phyloP scores from a whole-genome alignment of 1,284 basidiomycete genomes.

The Sporisorium scitamineum region DNA sequence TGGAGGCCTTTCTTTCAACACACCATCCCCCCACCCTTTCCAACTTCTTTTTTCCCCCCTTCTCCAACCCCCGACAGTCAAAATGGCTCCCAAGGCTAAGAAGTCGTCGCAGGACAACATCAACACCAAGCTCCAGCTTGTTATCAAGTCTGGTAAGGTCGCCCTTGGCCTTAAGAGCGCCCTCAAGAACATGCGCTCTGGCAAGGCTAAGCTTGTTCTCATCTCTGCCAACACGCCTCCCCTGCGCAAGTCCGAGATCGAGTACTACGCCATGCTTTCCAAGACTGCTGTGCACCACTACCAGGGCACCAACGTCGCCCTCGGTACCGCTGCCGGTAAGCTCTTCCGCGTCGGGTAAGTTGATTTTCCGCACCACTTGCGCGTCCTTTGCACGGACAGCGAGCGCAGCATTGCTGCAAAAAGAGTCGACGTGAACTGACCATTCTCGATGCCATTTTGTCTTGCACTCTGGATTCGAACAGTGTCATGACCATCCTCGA shows the following conservation, averaged over 20 bases:
- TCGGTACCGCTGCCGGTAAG: constrained; percentile 98
- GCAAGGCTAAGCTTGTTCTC: constrained; percentile 98
- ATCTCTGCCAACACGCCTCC: constrained; percentile 99
- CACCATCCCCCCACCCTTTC: constrained; percentile 6
- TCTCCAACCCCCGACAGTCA: constrained; percentile 39
- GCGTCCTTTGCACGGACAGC: not conserved
- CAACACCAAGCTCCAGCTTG: constrained; percentile 92
- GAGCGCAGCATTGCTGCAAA: not conserved
- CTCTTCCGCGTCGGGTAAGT: constrained; percentile 97
- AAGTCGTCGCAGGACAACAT: constrained; percentile 81
- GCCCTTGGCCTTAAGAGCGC: constrained; percentile 72
- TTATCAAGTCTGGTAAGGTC: constrained; percentile 85
- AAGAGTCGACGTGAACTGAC: constrained; percentile 5
- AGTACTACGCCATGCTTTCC: constrained; percentile 99
- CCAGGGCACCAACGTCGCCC: constrained; percentile 92
- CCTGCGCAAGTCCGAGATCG: constrained; percentile 97
- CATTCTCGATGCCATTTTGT: not conserved
- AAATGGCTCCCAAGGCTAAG: constrained; percentile 96
- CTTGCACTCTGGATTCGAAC: not conserved
- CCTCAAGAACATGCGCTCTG: constrained; percentile 96
- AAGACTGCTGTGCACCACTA: constrained; percentile 97
- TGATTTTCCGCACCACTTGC: not conserved
- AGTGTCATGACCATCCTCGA: constrained; percentile 95
- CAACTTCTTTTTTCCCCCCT: not conserved
- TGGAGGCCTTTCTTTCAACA: constrained; percentile 45